Evolutionary conservation across 345 rosid genomes (phyloP), one percentile per base, ranked within the genome.

Genomic region (Aethionema arabicum): DNA sequence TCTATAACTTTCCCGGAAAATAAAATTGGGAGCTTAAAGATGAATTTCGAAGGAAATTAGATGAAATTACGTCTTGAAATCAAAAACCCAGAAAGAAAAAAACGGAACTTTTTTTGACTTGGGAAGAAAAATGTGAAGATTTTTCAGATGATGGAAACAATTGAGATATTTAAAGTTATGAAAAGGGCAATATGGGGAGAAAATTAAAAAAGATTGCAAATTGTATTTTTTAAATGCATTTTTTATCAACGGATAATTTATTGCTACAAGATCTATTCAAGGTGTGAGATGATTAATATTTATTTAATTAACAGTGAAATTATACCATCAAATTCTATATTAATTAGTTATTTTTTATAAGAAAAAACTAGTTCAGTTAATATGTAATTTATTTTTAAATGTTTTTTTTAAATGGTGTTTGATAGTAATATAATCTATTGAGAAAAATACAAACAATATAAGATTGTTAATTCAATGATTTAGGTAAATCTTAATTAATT

Each of bases 161-260:
- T 4, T 49, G 36, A 44, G 21, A 57, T 51, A 57, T 56, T 63
- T 63, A 36, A 57, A 49, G 69, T 56, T 14, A 31, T 5, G 8
- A 56, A 69, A 63, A 35, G 67, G 71, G 66, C 44, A 51, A 41
- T 53, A 12, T 38, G 39, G 44, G 5, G 57, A 58, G 27, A 65
- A 40, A n/a, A n/a, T 13, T 3, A 11, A 3, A 35, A 61, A 29
- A 12, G 12, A 64, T 30, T 61, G 63, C 68, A 51, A 51, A 14
- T 57, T 6, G 43, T 50, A 8, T 56, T 56, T 56, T 56, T 63
- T 15, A 5, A 47, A 11, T 15, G 21, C 21, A 45, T 11, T 56
- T 49, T 4, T 21, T n/a, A 46, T 40, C 8, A 15, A n/a, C 49
- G 60, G 15, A 63, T 53, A 64, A 21, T 56, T 31, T 27, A 14